Evolutionary conservation across 179 eudicot species (phyloP).

Genomic region (Nepenthes alata): DNA sequence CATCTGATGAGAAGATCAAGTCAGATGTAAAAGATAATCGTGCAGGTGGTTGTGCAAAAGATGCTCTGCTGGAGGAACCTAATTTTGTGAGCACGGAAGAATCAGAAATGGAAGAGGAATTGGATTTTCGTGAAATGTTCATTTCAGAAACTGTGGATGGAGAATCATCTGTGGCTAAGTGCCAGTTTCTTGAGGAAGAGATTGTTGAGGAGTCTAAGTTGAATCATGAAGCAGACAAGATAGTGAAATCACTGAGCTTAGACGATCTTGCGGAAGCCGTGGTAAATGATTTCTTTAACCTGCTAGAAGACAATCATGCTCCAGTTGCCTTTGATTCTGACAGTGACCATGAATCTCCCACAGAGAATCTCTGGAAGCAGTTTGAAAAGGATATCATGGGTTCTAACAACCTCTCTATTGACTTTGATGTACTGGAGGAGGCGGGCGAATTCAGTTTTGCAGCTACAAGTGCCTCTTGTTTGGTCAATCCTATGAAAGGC

Average conservation of each 20-base stretch:
- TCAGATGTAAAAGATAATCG: conserved; percentile 4
- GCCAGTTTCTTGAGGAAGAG: conserved; percentile 18
- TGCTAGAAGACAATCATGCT: conserved; percentile 53
- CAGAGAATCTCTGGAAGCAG: conserved; percentile 59
- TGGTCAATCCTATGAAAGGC: conserved; percentile 7
- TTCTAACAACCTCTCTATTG: conserved; percentile 43
- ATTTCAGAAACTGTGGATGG: conserved; percentile 23
- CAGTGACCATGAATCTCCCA: conserved; percentile 68
- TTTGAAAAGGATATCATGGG: conserved; percentile 74
- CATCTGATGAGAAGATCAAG: conserved; percentile 17
- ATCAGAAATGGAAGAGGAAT: conserved; percentile 32
- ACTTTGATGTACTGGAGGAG: conserved; percentile 29
- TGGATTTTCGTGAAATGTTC: conserved; percentile 25
- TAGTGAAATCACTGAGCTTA: conserved; percentile 50
- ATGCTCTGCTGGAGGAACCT: conserved; percentile 9
- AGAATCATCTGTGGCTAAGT: conserved; percentile 23
- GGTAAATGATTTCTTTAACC: conserved; percentile 54
- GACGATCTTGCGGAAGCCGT: conserved; percentile 54
- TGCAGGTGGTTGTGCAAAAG: conserved; percentile 13
- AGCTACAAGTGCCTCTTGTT: conserved; percentile 20
- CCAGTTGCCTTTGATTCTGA: conserved; percentile 43
- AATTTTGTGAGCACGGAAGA: conserved; percentile 17
- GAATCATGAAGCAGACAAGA: conserved; percentile 14
- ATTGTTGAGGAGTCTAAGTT: conserved; percentile 18
- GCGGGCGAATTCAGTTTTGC: conserved; percentile 19